Evolutionary conservation across 257 asterid species (phyloP).

Genomic region (Eustoma russellianum): DNA sequence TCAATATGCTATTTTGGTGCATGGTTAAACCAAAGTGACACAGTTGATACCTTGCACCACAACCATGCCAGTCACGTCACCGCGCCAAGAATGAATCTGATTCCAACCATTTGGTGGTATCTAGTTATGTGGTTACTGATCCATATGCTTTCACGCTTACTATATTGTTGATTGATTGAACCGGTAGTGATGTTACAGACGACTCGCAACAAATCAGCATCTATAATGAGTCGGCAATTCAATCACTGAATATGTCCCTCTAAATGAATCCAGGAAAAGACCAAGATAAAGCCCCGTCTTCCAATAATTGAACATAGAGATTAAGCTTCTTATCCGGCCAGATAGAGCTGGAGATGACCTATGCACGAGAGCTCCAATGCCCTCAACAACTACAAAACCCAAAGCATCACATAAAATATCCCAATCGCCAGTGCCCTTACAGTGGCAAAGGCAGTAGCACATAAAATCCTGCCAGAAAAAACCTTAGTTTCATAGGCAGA

Average conservation of each 20-base stretch:
- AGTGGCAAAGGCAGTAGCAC: slow-evolving; percentile 90
- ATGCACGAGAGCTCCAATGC: slow-evolving; percentile 89
- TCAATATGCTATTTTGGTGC: too few relatives aligned
- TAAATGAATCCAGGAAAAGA: slow-evolving; percentile 88
- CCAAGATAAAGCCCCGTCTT: slow-evolving; percentile 84
- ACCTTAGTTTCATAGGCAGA: slow-evolving; percentile 60
- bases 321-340: slow-evolving; percentile 33
- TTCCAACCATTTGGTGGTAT: too few relatives aligned
- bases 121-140: too few relatives aligned
- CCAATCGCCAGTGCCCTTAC: slow-evolving; percentile 98
- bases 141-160: too few relatives aligned
- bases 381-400: slow-evolving; percentile 88
- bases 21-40: too few relatives aligned
- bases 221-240: background rate
- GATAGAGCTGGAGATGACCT: slow-evolving; percentile 44
- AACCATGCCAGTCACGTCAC: too few relatives aligned
- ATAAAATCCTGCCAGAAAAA: slow-evolving; percentile 84
- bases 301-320: slow-evolving; percentile 78
- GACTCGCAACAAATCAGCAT: background rate
- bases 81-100: too few relatives aligned
- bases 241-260: background rate
- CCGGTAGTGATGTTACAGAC: too few relatives aligned
- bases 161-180: too few relatives aligned
- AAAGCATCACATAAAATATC: slow-evolving; percentile 87
- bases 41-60: too few relatives aligned